Evolutionary conservation across 306 rosid genomes (phyloP), one percentile per base, ranked within the genome.

Genomic region (Echinosophora koreensis): DNA sequence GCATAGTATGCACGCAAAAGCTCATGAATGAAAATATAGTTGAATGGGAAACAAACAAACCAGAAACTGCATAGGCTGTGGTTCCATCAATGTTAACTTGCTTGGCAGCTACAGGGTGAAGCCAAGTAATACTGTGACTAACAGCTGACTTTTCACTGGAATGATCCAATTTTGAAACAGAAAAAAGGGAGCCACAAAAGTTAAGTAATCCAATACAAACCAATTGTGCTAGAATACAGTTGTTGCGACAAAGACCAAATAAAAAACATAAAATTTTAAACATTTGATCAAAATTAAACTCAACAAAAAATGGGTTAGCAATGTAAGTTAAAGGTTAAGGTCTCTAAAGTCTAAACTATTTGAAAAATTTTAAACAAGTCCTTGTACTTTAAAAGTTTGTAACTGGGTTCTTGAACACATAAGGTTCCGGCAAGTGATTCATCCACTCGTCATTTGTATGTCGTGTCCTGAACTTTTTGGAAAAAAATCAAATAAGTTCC

Each of bases 61-160:
- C 97, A 70, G 97, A 85, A 65, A 90, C 87, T 1, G 93, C 93
- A 79, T 81, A 94, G 4, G 92, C 90, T n/a, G 86, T 80, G 65
- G 91, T 75, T 80, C 98, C 98, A 13, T 74, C 82, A 22, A 94
- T 89, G 56, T 81, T n/a, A 3, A 89, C 91, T 84, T 62, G 74
- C 76, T 88, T 94, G 27, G 81, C 98, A 38, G 97, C 62, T 8
- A 92, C 2, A 3, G 93, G 93, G 68, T 82, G 92, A 14, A 28
- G 86, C 97, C 95, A 92, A 7, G 93, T 87, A 47, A 91, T 86
- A 59, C 91, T 41, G 62, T 89, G 96, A 80, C 96, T 91, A 27
- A 82, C 89, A 32, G 89, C 93, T 51, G 93, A 87, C 60, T 82
- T 82, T 76, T 91, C 96, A 81, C 96, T 89, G 87, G 28, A 80